Evolutionary conservation across 208 protist genomes (phyloP).

Genomic region (Endotrypanum monterogeii): DNA sequence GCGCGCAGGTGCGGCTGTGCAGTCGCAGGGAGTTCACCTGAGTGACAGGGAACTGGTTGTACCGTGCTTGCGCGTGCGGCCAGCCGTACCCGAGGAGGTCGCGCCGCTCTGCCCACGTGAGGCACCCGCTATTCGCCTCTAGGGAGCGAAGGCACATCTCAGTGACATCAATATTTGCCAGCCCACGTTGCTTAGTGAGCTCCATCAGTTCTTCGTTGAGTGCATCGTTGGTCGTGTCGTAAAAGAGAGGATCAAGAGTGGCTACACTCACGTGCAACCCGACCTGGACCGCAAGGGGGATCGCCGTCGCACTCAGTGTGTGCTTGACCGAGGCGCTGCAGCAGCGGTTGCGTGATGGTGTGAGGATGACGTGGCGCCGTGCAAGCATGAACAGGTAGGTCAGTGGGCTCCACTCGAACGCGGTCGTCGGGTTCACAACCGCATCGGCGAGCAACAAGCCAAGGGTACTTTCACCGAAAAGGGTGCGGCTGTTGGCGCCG

Average conservation of each 20-base stretch:
- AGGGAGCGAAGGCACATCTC: conserved; percentile 69
- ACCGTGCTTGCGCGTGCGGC: conserved; percentile 43
- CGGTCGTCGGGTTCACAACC: conserved; percentile 95
- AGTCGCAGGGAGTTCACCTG: conserved; percentile 75
- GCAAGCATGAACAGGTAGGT: conserved; percentile 98
- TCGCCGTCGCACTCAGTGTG: conserved; percentile 78
- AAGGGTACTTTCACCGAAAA: conserved; percentile 85
- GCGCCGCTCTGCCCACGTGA: conserved; percentile 19
- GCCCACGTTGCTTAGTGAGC: conserved; percentile 42
- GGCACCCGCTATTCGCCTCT: conserved; percentile 21
- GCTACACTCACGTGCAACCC: conserved; percentile 96
- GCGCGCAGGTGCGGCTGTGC: conserved; percentile 53
- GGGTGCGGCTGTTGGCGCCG: conserved; percentile 82
- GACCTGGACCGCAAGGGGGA: conserved; percentile 87
- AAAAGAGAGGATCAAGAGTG: conserved; percentile 96
- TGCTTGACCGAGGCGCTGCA: conserved; percentile 42
- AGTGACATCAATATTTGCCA: conserved; percentile 61
- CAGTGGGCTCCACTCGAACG: conserved; percentile 91
- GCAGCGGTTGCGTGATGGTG: conserved; percentile 94
- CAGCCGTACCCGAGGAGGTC: conserved; percentile 56
- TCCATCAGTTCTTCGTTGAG: conserved; percentile 64
- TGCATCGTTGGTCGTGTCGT: conserved; percentile 72
- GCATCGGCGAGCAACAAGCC: conserved; percentile 92
- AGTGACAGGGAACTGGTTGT: conserved; percentile 58
- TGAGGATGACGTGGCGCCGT: conserved; percentile 96